phyloP scores from a whole-genome alignment of 2,329 filamentous ascomycete genomes.

The Trichophyton mentagrophytes region DNA sequence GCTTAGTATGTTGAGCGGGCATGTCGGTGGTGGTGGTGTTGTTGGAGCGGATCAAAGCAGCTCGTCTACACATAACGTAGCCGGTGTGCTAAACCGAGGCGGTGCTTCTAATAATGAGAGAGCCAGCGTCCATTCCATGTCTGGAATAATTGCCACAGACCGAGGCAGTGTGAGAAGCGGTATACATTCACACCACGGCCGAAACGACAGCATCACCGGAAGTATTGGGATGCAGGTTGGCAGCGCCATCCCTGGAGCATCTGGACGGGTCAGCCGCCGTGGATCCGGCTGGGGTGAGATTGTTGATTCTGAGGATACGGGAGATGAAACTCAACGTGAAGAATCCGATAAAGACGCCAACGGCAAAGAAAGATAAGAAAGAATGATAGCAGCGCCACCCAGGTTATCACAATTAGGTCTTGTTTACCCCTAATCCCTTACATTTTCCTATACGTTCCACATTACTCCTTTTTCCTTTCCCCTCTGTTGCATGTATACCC shows the following conservation, averaged over 20 bases:
- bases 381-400: background rate
- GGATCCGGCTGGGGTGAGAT: conserved; percentile 36
- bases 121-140: conserved; percentile 55
- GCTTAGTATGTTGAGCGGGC: conserved; percentile 48
- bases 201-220: conserved; percentile 69
- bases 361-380: background rate
- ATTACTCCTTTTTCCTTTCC: background rate
- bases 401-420: background rate
- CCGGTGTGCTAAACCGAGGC: conserved; percentile 33
- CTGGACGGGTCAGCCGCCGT: conserved; percentile 29
- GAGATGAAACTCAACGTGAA: conserved; percentile 11
- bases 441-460: background rate
- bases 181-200: conserved; percentile 45
- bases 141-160: conserved; percentile 51
- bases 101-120: conserved; percentile 44
- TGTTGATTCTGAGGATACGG: conserved; percentile 24
- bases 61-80: conserved; percentile 27
- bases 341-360: background rate
- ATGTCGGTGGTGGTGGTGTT: conserved; percentile 19
- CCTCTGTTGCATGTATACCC: conserved; percentile 2
- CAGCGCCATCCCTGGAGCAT: conserved; percentile 33
- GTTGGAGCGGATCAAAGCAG: conserved; percentile 29
- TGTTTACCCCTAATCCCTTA: background rate
- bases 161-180: conserved; percentile 70
- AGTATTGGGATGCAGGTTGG: conserved; percentile 56